A percentile compares a stretch with the other conserved stretches of the same genome.
These are phyloP conservation scores for Tuctoria greenei DNA, from an alignment of 176 grass and related monocot species.

Conservation along the genomic window DNA sequence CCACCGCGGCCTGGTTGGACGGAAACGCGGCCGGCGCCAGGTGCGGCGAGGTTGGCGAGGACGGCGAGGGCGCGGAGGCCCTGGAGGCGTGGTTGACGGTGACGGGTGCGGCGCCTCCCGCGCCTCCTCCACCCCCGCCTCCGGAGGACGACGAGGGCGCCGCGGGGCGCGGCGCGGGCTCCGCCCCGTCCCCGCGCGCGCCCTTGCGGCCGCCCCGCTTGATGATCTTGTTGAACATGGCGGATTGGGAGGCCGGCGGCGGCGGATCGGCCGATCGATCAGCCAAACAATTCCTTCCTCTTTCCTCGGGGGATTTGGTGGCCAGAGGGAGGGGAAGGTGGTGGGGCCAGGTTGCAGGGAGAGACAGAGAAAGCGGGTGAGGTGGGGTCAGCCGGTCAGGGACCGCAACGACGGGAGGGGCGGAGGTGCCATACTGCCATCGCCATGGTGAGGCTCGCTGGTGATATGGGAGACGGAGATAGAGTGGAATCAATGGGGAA, in stretches of 20 bases:
- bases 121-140: conserved; percentile 2
- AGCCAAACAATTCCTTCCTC: conserved; percentile 17
- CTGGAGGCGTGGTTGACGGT: conserved; percentile 79
- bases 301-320: conserved; percentile 33
- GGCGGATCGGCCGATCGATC: conserved; percentile 35
- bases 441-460: conserved; percentile 40
- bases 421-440: conserved; percentile 31
- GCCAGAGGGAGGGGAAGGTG: conserved; percentile 5
- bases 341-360: background rate
- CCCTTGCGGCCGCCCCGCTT: conserved; percentile 76
- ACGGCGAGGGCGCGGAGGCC: conserved; percentile 38
- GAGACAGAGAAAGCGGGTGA: background rate
- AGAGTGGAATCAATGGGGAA: conserved; percentile 18
- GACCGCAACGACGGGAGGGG: conserved; percentile 25
- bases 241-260: conserved; percentile 31
- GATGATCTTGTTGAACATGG: conserved; percentile 93
- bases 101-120: conserved; percentile 45
- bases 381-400: conserved; percentile 44
- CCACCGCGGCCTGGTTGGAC: background rate
- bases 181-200: conserved; percentile 47
- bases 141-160: conserved; percentile 42
- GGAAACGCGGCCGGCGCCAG: conserved; percentile 16
- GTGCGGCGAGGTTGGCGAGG: conserved; percentile 48
- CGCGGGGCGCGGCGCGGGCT: conserved; percentile 23
- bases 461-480: conserved; percentile 26